A percentile compares a stretch with the other conserved stretches of the same genome.
phyloP scores from a whole-genome alignment of 768 basidiomycete genomes.

The Kwoniella heveanensis region DNA sequence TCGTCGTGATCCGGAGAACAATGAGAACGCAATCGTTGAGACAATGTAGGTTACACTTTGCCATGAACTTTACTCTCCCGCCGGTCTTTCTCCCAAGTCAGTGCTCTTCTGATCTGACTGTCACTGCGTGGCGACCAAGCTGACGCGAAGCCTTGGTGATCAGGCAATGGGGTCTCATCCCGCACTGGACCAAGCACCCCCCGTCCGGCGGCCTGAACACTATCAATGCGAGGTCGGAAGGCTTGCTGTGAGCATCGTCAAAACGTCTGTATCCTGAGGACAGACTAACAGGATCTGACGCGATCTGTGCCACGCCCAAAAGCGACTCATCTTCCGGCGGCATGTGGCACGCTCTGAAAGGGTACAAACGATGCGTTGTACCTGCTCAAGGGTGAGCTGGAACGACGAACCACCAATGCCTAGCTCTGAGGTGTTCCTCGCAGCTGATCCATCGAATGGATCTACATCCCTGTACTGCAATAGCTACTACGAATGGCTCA shows the following conservation, averaged over 20 bases:
- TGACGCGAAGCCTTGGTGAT: background rate
- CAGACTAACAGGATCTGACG: background rate
- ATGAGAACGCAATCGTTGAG: constrained; percentile 63
- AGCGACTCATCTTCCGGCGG: constrained; percentile 62
- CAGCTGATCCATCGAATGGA: too few species aligned
- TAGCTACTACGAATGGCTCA: constrained; percentile 94
- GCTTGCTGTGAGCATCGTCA: constrained; percentile 59
- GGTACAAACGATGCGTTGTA: constrained; percentile 80
- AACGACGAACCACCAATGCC: background rate
- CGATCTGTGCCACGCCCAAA: background rate
- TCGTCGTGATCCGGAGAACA: constrained; percentile 58
- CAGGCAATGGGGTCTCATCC: constrained; percentile 78
- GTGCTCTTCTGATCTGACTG: too few species aligned
- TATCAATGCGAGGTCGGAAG: constrained; percentile 87
- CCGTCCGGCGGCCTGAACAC: constrained; percentile 65
- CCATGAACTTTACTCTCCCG: too few species aligned
- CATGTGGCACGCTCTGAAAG: constrained; percentile 83
- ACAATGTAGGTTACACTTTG: constrained; percentile 65
- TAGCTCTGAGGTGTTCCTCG: too few species aligned
- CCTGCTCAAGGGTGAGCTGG: constrained; percentile 69
- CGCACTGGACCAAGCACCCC: constrained; percentile 78
- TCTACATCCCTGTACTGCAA: too few species aligned
- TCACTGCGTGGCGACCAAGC: too few species aligned
- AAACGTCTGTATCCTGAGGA: background rate
- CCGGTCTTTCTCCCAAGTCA: too few species aligned